Percentiles rank a stretch among this genome's conserved stretches.
These are phyloP conservation scores for Starmerella riodocensis DNA, from an alignment of 805 yeast genomes.

Conservation along the genomic window DNA sequence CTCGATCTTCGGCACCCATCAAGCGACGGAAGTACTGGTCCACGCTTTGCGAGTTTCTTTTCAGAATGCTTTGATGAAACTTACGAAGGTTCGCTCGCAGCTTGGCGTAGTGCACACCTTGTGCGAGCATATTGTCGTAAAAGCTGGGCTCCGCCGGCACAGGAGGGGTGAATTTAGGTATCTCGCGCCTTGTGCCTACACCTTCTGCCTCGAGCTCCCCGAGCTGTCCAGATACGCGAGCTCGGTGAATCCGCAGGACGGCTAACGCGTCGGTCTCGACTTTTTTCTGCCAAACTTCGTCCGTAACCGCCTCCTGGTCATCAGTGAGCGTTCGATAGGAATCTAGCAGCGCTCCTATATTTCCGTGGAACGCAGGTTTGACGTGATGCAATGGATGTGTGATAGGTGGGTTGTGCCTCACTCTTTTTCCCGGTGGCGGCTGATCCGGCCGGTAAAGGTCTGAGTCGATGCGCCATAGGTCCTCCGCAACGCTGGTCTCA, in stretches of 20 bases:
- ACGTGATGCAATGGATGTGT: slow-evolving; percentile 49
- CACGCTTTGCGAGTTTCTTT: slow-evolving; percentile 64
- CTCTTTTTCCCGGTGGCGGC: slow-evolving; percentile 2
- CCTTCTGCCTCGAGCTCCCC: slow-evolving; percentile 25
- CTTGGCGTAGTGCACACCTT: slow-evolving; percentile 59
- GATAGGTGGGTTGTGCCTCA: slow-evolving; percentile 30
- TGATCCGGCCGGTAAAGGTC: slow-evolving; percentile 16
- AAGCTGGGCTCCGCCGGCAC: slow-evolving; percentile 37
- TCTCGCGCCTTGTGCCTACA: slow-evolving; percentile 18
- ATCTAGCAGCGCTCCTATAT: slow-evolving; percentile 35
- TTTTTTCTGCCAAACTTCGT: slow-evolving; percentile 30
- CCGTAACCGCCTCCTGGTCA: slow-evolving; percentile 47
- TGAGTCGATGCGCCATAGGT: slow-evolving; percentile 5
- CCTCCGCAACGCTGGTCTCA: background rate
- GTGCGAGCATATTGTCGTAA: slow-evolving; percentile 62
- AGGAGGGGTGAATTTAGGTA: slow-evolving; percentile 38
- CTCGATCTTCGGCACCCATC: slow-evolving; percentile 78
- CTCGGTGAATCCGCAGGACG: slow-evolving; percentile 35
- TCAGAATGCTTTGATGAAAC: slow-evolving; percentile 51
- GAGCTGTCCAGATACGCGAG: slow-evolving; percentile 29
- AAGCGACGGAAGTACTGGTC: slow-evolving; percentile 77
- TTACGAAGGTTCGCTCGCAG: slow-evolving; percentile 53
- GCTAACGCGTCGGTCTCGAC: slow-evolving; percentile 40
- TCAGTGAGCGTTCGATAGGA: slow-evolving; percentile 44
- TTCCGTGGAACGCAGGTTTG: slow-evolving; percentile 32